Evolutionary conservation across 495 filamentous ascomycete species (phyloP).

Genomic region (Tuber magnatum): DNA sequence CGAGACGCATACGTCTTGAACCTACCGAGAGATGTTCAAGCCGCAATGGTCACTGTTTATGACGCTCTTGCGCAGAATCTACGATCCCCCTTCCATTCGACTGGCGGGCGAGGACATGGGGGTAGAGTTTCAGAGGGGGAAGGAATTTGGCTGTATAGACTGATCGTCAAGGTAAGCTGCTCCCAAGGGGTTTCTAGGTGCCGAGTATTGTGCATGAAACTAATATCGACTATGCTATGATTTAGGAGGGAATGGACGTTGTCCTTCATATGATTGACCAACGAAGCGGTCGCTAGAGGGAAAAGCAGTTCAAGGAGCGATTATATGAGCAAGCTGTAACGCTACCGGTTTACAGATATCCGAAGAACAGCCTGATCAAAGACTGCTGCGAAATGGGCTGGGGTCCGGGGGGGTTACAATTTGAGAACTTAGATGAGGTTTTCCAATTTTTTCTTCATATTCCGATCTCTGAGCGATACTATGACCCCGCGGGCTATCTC

Average conservation of each 20-base stretch:
- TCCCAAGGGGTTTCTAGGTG: neutral
- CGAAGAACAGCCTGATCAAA: neutral
- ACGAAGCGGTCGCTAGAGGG: slow-evolving; percentile 20
- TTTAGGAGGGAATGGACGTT: slow-evolving; percentile 40
- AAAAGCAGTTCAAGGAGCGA: neutral
- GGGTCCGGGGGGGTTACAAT: neutral
- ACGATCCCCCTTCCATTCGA: slow-evolving; percentile 36
- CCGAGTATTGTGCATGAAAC: neutral
- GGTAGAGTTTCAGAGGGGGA: slow-evolving; percentile 30
- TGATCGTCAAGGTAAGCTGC: slow-evolving; percentile 39
- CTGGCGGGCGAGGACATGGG: slow-evolving; percentile 16
- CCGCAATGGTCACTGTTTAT: slow-evolving; percentile 31
- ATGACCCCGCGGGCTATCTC: neutral
- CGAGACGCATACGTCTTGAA: slow-evolving; percentile 35
- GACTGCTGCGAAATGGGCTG: neutral
- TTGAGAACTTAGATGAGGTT: slow-evolving; percentile 1
- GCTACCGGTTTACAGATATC: neutral
- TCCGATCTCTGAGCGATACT: neutral
- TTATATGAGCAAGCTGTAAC: neutral
- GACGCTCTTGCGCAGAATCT: slow-evolving; percentile 36
- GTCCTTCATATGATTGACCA: slow-evolving; percentile 35
- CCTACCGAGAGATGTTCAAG: slow-evolving; percentile 25
- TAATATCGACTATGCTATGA: slow-evolving; percentile 1
- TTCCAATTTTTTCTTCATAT: neutral
- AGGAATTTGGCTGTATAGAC: slow-evolving; percentile 39